Conservation (phyloP, 2,329 filamentous ascomycete genomes). For the Clarireedia paspali region DNA sequence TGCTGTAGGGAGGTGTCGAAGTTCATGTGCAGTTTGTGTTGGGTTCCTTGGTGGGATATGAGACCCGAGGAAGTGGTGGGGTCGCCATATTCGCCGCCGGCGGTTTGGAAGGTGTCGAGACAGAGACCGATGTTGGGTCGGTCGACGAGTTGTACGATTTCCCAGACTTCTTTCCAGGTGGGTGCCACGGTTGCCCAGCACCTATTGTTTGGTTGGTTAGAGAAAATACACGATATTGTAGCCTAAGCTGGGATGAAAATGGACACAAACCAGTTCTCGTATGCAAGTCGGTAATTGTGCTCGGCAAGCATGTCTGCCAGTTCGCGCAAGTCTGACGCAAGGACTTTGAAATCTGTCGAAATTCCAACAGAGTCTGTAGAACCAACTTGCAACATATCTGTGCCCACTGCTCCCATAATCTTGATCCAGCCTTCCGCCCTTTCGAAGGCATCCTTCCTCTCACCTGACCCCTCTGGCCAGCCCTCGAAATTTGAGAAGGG, state of each 20-base stretch:
- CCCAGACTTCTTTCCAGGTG: conserved; percentile 62
- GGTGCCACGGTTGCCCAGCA: conserved; percentile 69
- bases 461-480: conserved; percentile 51
- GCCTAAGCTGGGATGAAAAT: not conserved
- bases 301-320: conserved; percentile 54
- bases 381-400: conserved; percentile 59
- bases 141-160: conserved; percentile 55
- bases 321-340: conserved; percentile 52
- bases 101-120: conserved; percentile 71
- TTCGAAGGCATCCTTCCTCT: conserved; percentile 54
- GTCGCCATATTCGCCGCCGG: conserved; percentile 65
- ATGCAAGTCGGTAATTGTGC: conserved; percentile 55
- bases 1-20: conserved; percentile 49
- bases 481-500: conserved; percentile 74
- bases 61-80: conserved; percentile 56
- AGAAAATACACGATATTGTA: not conserved
- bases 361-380: conserved; percentile 2
- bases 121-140: conserved; percentile 64
- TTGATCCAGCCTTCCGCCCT: conserved; percentile 58
- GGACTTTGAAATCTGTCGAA: conserved; percentile 33
- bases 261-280: conserved; percentile 56
- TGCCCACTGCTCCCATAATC: conserved; percentile 63
- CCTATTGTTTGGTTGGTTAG: conserved; percentile 24
- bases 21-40: conserved; percentile 37
- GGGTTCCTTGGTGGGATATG: conserved; percentile 37